Percentiles rank a stretch among this genome's conserved stretches.
phyloP scores from a whole-genome alignment of 1,284 basidiomycete genomes.

The Leccinum ponderosum region DNA sequence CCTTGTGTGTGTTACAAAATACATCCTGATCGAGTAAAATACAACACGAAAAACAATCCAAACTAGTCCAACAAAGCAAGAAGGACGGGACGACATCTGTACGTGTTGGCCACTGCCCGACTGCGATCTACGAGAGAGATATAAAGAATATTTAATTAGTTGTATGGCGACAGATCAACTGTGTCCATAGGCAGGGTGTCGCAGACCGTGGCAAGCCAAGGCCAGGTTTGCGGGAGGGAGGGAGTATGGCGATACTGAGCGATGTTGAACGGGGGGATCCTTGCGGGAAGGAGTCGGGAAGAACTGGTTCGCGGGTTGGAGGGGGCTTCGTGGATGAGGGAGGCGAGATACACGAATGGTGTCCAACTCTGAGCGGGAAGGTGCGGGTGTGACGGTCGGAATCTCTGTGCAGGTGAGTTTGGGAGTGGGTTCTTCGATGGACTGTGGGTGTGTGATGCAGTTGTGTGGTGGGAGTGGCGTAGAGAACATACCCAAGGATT shows the following conservation, averaged over 20 bases:
- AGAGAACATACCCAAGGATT: conserved; percentile 29
- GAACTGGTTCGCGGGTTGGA: conserved; percentile 30
- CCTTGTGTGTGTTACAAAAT: conserved; percentile 19
- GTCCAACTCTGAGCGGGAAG: conserved; percentile 37
- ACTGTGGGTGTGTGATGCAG: conserved; percentile 15
- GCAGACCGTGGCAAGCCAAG: conserved; percentile 15
- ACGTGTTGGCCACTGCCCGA: conserved; percentile 14
- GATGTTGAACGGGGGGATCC: conserved; percentile 9
- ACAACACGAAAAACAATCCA: conserved; percentile 23
- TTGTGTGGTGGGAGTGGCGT: background rate
- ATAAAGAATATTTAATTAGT: conserved; percentile 20
- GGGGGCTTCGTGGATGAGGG: conserved; percentile 18
- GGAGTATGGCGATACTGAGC: conserved; percentile 7
- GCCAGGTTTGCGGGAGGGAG: conserved; percentile 13
- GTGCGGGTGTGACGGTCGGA: conserved; percentile 15
- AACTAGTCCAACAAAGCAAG: conserved; percentile 17
- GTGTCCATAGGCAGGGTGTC: conserved; percentile 6
- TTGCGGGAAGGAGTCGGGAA: conserved; percentile 8
- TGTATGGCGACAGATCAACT: conserved; percentile 5
- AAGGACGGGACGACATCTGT: conserved; percentile 9
- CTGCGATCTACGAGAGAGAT: conserved; percentile 16
- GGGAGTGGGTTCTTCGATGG: conserved; percentile 31
- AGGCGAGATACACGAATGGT: conserved; percentile 39
- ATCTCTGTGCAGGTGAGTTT: conserved; percentile 25
- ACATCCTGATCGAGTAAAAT: conserved; percentile 26